These are phyloP conservation scores for Talinum fruticosum DNA, from an alignment of 148 eudicot species.

Conservation along the genomic window DNA sequence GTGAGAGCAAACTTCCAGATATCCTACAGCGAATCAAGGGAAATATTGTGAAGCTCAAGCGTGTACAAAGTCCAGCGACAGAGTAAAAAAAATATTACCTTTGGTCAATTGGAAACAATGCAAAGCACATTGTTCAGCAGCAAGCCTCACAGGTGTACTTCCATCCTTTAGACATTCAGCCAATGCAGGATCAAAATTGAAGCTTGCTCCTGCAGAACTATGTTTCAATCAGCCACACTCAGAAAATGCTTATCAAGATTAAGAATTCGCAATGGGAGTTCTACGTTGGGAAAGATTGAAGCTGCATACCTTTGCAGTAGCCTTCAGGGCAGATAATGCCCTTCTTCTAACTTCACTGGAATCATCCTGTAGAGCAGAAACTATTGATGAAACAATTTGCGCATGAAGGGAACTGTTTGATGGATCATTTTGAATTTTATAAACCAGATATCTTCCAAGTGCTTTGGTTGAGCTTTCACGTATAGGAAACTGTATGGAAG, in stretches of 20 bases:
- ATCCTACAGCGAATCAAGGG: not conserved
- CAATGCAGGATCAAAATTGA: conserved; percentile 69
- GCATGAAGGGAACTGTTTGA: conserved; percentile 39
- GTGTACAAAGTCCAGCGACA: not conserved
- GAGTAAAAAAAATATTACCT: conserved; percentile 41
- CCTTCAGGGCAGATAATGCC: conserved; percentile 73
- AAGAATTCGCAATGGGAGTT: not conserved
- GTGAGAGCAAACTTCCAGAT: not conserved
- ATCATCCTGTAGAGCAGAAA: conserved; percentile 77
- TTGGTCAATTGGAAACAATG: conserved; percentile 79
- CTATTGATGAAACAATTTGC: conserved; percentile 57
- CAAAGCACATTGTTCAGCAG: conserved; percentile 92
- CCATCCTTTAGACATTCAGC: conserved; percentile 93
- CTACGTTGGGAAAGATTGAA: not conserved
- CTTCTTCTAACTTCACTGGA: conserved; percentile 98
- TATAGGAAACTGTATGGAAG: conserved; percentile 64
- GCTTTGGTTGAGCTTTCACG: conserved; percentile 89
- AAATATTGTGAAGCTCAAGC: not conserved
- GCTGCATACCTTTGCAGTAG: conserved; percentile 67
- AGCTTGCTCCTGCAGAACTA: conserved; percentile 53
- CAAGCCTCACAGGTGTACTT: conserved; percentile 83
- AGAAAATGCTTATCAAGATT: not conserved
- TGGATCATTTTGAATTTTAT: conserved; percentile 59
- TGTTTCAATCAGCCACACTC: not conserved
- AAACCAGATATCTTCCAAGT: conserved; percentile 71